Percentiles rank a stretch among this genome's conserved stretches.
Conservation (phyloP, 495 filamentous ascomycete species). For the Penicillium bovifimosum region DNA sequence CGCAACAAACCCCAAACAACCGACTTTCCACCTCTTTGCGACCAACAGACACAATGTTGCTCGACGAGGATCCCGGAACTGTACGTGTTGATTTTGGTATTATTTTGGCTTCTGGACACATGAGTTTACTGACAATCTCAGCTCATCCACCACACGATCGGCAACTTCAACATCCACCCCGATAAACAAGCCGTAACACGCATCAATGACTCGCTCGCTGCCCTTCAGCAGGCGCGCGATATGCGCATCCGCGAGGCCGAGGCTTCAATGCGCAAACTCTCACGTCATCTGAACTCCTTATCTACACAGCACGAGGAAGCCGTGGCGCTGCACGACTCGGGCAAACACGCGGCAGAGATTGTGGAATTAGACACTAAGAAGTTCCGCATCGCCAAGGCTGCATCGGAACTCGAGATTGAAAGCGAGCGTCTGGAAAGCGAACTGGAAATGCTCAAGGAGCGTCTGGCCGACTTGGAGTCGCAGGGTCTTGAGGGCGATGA, state of each 20-base stretch:
- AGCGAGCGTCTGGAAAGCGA: constrained; percentile 81
- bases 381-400: constrained; percentile 86
- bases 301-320: constrained; percentile 66
- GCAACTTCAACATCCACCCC: constrained; percentile 88
- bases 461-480: constrained; percentile 74
- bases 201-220: constrained; percentile 74
- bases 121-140: constrained; percentile 31
- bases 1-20: constrained; percentile 38
- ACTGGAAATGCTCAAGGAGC: constrained; percentile 65
- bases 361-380: constrained; percentile 86
- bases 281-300: constrained; percentile 63
- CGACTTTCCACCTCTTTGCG: not conserved
- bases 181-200: constrained; percentile 84
- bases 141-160: constrained; percentile 85
- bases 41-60: constrained; percentile 64
- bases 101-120: not conserved
- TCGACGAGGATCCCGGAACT: constrained; percentile 89
- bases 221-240: constrained; percentile 71
- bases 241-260: constrained; percentile 69
- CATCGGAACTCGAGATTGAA: constrained; percentile 84
- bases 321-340: constrained; percentile 61
- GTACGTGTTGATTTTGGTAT: constrained; percentile 41
- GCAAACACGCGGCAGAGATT: constrained; percentile 73
- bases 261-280: constrained; percentile 64
- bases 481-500: constrained; percentile 66